Percentiles rank a stretch among this genome's conserved stretches.
Evolutionary conservation across 1,284 basidiomycete genomes (phyloP).

Genomic region (Tylopilus sp.): DNA sequence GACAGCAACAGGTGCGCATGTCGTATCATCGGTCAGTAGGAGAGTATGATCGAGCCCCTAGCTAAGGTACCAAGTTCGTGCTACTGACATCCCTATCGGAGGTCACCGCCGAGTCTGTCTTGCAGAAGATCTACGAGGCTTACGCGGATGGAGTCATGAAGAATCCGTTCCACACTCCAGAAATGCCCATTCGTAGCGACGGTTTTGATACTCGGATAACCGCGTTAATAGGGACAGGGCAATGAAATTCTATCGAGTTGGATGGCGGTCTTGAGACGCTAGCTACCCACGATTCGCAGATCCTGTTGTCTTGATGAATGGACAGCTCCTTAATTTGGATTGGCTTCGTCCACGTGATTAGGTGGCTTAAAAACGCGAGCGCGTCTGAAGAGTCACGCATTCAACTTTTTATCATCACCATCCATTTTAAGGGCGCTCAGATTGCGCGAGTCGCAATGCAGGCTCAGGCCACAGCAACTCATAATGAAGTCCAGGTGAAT

Average conservation of each 20-base stretch:
- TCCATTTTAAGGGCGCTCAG: background rate
- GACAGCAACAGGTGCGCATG: slow-evolving; percentile 82
- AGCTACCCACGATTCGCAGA: background rate
- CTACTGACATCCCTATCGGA: slow-evolving; percentile 81
- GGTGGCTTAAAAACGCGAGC: slow-evolving; percentile 11
- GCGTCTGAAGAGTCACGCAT: background rate
- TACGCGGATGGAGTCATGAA: slow-evolving; percentile 98
- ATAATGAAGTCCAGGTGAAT: slow-evolving; percentile 30
- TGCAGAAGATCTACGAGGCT: slow-evolving; percentile 84
- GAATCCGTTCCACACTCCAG: slow-evolving; percentile 97
- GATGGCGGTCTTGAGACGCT: background rate
- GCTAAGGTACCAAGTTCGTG: slow-evolving; percentile 94
- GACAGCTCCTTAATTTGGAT: background rate
- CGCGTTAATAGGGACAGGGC: slow-evolving; percentile 52
- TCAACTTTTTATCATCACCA: background rate
- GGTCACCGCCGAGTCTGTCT: slow-evolving; percentile 63
- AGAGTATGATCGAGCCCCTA: slow-evolving; percentile 2
- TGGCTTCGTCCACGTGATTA: slow-evolving; percentile 22
- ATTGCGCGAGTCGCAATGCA: slow-evolving; percentile 23
- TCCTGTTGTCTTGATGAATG: background rate
- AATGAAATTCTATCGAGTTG: slow-evolving; percentile 15
- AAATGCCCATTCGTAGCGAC: slow-evolving; percentile 96
- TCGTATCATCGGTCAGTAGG: background rate
- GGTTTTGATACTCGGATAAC: slow-evolving; percentile 79
- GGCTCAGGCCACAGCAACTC: slow-evolving; percentile 16